Evolutionary conservation across 345 rosid species (phyloP).

Genomic region (Tarenaya hassleriana): DNA sequence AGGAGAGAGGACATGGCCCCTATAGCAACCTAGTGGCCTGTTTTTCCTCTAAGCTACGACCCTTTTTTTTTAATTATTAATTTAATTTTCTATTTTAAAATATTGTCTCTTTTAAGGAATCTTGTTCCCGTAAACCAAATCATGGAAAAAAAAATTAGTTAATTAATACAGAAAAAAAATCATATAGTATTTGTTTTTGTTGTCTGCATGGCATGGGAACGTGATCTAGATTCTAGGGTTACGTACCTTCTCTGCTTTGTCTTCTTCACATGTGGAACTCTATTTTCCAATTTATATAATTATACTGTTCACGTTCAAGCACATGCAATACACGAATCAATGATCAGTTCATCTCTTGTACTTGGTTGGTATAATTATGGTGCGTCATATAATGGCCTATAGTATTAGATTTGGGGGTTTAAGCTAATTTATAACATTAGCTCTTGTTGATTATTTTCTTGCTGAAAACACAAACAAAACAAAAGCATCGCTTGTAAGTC

Average conservation of each 20-base stretch:
- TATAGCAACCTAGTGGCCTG: constrained; percentile 12
- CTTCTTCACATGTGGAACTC: constrained; percentile 19
- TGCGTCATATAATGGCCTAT: constrained; percentile 3
- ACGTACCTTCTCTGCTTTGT: background rate
- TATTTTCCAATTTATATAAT: constrained; percentile 5
- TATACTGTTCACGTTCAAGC: constrained; percentile 18
- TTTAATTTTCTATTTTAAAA: background rate
- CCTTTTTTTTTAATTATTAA: background rate
- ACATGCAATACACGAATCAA: constrained; percentile 21
- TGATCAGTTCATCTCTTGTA: background rate
- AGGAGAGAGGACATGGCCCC: constrained; percentile 1
- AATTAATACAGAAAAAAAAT: too few species aligned
- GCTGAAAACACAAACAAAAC: too few species aligned
- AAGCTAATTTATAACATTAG: too few species aligned
- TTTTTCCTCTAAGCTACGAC: too few species aligned
- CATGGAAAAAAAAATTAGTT: background rate
- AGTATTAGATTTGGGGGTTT: too few species aligned
- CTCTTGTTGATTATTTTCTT: too few species aligned
- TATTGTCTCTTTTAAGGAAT: constrained; percentile 26
- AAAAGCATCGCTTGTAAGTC: too few species aligned
- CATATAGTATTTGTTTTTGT: background rate
- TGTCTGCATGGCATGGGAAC: background rate
- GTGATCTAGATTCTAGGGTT: constrained; percentile 15
- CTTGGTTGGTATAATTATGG: background rate
- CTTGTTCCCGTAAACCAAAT: constrained; percentile 22